Conservation (phyloP, 495 filamentous ascomycete species). For the Aspergillus sparsus region DNA sequence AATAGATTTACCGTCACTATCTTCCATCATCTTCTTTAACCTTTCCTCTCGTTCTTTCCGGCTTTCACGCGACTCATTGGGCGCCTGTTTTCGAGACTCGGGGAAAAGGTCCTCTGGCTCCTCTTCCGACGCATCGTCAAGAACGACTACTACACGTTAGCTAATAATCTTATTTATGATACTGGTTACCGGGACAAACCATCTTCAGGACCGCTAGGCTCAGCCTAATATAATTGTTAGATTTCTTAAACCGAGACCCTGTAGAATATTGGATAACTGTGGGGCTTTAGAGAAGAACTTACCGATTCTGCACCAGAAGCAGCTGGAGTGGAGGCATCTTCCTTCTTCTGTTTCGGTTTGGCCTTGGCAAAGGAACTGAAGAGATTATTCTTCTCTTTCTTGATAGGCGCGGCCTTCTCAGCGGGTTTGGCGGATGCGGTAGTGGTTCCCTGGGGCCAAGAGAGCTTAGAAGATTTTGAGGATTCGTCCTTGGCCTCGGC, state of each 20-base stretch:
- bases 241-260: too few relatives aligned
- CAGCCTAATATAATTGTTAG: slow-evolving; percentile 27
- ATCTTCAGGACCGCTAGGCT: slow-evolving; percentile 51
- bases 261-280: too few relatives aligned
- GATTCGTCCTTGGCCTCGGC: slow-evolving; percentile 34
- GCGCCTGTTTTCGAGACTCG: slow-evolving; percentile 38
- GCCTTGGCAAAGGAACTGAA: slow-evolving; percentile 86
- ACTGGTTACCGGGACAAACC: slow-evolving; percentile 35
- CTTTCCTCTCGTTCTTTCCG: slow-evolving; percentile 71
- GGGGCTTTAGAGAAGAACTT: slow-evolving; percentile 20
- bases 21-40: slow-evolving; percentile 84
- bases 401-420: slow-evolving; percentile 47
- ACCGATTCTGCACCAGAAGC: slow-evolving; percentile 41
- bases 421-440: slow-evolving; percentile 37
- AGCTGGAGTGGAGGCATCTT: slow-evolving; percentile 46
- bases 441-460: slow-evolving; percentile 25
- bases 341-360: slow-evolving; percentile 63
- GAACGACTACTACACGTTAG: slow-evolving; percentile 30
- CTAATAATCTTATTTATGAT: background rate
- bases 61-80: slow-evolving; percentile 50
- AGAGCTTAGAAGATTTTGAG: slow-evolving; percentile 29
- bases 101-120: slow-evolving; percentile 67
- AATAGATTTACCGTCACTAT: slow-evolving; percentile 59
- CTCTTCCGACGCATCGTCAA: slow-evolving; percentile 69
- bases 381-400: slow-evolving; percentile 65